Evolutionary conservation across 148 eudicot species (phyloP).

Genomic region (Linanthus parryae): DNA sequence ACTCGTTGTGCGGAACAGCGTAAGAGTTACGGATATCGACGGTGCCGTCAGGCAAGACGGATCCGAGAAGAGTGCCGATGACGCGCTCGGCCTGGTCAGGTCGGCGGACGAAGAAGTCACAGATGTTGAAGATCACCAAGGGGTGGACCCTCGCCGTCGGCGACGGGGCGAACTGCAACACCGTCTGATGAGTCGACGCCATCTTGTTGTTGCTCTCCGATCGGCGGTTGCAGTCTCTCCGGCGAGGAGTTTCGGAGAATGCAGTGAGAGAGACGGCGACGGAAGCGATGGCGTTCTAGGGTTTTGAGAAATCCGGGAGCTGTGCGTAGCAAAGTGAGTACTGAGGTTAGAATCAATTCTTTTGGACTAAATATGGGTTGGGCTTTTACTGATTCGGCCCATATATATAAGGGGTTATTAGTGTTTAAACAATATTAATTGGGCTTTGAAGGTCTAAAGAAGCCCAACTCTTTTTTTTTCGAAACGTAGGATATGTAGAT

Average conservation of each 20-base stretch:
- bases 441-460: too few relatives aligned
- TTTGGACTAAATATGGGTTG: too few relatives aligned
- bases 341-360: too few relatives aligned
- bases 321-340: too few relatives aligned
- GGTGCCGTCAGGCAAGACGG: slow-evolving; percentile 75
- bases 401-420: too few relatives aligned
- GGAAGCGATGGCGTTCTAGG: not conserved
- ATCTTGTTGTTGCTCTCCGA: too few relatives aligned
- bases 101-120: slow-evolving; percentile 81
- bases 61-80: slow-evolving; percentile 89
- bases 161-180: slow-evolving; percentile 48
- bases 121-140: slow-evolving; percentile 77
- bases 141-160: slow-evolving; percentile 79
- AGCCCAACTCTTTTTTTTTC: too few relatives aligned
- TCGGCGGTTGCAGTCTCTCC: too few relatives aligned
- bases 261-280: not conserved
- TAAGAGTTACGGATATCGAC: slow-evolving; percentile 83
- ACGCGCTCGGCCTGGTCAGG: slow-evolving; percentile 94
- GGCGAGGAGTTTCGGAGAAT: not conserved
- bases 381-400: too few relatives aligned
- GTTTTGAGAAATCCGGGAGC: too few relatives aligned
- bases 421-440: too few relatives aligned
- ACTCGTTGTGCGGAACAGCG: slow-evolving; percentile 90
- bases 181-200: slow-evolving; percentile 51
- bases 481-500: too few relatives aligned